These are phyloP conservation scores for Ogataea polymorpha DNA, from an alignment of 805 yeast species.

Conservation along the genomic window DNA sequence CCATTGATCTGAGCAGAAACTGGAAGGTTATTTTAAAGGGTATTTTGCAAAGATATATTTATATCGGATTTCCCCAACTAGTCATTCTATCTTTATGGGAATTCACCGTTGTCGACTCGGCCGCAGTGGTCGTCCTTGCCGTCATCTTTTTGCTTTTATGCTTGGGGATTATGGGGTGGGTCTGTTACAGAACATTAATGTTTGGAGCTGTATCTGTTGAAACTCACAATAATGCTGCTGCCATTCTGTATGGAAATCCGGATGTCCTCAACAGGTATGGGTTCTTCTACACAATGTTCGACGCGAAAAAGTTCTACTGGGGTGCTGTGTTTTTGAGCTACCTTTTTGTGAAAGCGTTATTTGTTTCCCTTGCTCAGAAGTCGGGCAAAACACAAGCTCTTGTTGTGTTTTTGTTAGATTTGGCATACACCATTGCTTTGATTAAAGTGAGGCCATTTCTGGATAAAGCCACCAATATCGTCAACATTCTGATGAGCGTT, in stretches of 20 bases:
- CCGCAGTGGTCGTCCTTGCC: slow-evolving; percentile 84
- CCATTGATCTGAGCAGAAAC: slow-evolving; percentile 25
- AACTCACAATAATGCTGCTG: slow-evolving; percentile 78
- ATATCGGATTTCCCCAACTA: slow-evolving; percentile 82
- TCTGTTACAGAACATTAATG: slow-evolving; percentile 57
- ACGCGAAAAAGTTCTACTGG: slow-evolving; percentile 81
- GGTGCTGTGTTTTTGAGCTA: slow-evolving; percentile 62
- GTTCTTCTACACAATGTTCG: slow-evolving; percentile 85
- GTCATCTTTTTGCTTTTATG: slow-evolving; percentile 64
- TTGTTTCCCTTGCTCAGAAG: slow-evolving; percentile 74
- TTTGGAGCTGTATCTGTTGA: slow-evolving; percentile 63
- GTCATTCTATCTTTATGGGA: slow-evolving; percentile 83
- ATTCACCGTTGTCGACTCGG: slow-evolving; percentile 75
- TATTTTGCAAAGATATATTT: slow-evolving; percentile 70
- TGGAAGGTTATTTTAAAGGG: slow-evolving; percentile 72
- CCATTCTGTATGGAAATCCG: slow-evolving; percentile 76
- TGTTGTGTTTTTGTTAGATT: slow-evolving; percentile 71
- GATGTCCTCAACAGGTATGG: slow-evolving; percentile 75
- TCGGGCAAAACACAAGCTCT: slow-evolving; percentile 82
- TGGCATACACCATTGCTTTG: slow-evolving; percentile 62
- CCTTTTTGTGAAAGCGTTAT: slow-evolving; percentile 61
- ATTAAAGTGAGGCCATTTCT: slow-evolving; percentile 70
- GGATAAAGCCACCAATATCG: slow-evolving; percentile 76
- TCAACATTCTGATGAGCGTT: slow-evolving; percentile 68
- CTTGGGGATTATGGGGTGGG: slow-evolving; percentile 58